phyloP scores from a whole-genome alignment of 768 basidiomycete genomes.

The Leccinum imitatum region DNA sequence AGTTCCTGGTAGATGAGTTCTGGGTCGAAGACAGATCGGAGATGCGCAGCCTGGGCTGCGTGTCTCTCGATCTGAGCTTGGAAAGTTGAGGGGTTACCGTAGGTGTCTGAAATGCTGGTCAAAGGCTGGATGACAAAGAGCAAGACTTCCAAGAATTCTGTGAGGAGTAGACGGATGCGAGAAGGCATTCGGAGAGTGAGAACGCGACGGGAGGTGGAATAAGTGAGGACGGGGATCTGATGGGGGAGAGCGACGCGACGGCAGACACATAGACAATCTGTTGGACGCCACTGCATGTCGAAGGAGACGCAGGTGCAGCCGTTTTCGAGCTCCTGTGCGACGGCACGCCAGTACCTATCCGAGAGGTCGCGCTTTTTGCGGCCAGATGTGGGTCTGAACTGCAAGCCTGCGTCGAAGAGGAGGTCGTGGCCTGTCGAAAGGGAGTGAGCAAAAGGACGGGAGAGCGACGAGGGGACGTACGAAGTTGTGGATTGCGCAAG shows the following conservation, averaged over 20 bases:
- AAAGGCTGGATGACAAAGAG: constrained; percentile 83
- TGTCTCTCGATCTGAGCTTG: constrained; percentile 62
- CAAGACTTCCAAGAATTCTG: constrained; percentile 79
- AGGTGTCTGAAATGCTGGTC: constrained; percentile 57
- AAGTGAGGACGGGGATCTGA: constrained; percentile 42
- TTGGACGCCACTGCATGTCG: constrained; percentile 56
- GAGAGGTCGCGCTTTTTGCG: constrained; percentile 69
- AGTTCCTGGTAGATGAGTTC: constrained; percentile 82
- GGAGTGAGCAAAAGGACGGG: background rate
- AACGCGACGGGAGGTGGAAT: constrained; percentile 42
- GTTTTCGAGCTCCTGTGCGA: constrained; percentile 71
- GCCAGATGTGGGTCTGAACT: constrained; percentile 76
- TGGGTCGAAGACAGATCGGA: constrained; percentile 79
- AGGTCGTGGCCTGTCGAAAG: constrained; percentile 72
- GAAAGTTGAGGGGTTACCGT: constrained; percentile 57
- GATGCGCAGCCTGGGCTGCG: constrained; percentile 60
- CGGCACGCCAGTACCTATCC: constrained; percentile 84
- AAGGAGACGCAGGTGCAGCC: constrained; percentile 87
- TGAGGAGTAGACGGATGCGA: constrained; percentile 65
- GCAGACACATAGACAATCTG: constrained; percentile 56
- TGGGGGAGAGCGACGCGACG: constrained; percentile 42
- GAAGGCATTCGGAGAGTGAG: constrained; percentile 70
- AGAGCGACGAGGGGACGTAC: constrained; percentile 47
- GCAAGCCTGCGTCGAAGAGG: constrained; percentile 81
- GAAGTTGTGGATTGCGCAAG: constrained; percentile 85